phyloP scores from a whole-genome alignment of 225 moss, liverwort and hornwort genomes.

The Neckera pumila region DNA sequence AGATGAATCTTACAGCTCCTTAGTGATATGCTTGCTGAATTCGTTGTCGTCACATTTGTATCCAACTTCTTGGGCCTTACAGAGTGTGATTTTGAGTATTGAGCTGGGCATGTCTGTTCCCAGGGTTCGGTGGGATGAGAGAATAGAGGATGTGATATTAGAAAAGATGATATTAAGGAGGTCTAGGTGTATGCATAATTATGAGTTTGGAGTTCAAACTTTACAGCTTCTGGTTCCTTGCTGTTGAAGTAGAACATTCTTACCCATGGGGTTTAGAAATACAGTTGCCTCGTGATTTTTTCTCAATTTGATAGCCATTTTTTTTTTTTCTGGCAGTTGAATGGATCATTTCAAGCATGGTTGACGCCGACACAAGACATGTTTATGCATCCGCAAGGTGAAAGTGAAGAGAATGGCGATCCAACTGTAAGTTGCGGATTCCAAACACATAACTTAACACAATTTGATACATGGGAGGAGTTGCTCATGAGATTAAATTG shows the following conservation, averaged over 20 bases:
- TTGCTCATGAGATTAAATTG: background rate
- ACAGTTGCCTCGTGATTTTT: background rate
- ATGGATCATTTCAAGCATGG: conserved; percentile 50
- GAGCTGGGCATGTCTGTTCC: background rate
- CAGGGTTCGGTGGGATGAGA: background rate
- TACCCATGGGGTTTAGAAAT: background rate
- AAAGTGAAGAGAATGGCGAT: conserved; percentile 39
- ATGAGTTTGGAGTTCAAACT: background rate
- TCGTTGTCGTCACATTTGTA: background rate
- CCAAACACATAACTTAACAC: background rate
- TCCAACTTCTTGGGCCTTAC: background rate
- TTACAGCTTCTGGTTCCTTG: background rate
- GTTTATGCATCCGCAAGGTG: conserved; percentile 36
- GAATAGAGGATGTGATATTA: background rate
- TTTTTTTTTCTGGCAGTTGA: conserved; percentile 8
- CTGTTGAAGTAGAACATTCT: background rate
- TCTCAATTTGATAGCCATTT: background rate
- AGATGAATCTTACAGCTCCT: background rate
- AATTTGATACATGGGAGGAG: background rate
- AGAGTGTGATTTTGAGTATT: background rate
- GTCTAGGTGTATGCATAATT: background rate
- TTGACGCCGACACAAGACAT: conserved; percentile 49
- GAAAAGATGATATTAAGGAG: background rate
- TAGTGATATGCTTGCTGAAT: background rate
- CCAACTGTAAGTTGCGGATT: conserved; percentile 24